Percentiles rank a stretch among this genome's conserved stretches.
Conservation (phyloP, 768 basidiomycete species). For the Dictyophora rubrovolvata region DNA sequence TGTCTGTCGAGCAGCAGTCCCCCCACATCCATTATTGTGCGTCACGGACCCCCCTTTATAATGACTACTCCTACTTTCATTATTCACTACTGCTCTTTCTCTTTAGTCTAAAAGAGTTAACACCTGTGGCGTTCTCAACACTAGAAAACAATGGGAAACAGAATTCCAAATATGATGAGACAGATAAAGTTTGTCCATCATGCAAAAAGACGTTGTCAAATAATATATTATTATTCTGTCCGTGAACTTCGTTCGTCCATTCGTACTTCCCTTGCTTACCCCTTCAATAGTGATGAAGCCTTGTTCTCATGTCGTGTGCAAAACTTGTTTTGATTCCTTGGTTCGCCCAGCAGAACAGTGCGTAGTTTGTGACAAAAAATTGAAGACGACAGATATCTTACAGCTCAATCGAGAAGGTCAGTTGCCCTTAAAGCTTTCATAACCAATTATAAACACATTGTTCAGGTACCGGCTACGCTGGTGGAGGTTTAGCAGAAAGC, state of each 20-base stretch:
- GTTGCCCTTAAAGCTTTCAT: slow-evolving; percentile 13
- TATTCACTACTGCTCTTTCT: slow-evolving; percentile 1
- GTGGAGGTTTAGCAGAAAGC: slow-evolving; percentile 90
- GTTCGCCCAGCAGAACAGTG: slow-evolving; percentile 73
- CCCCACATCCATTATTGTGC: slow-evolving; percentile 68
- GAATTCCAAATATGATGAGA: slow-evolving; percentile 42
- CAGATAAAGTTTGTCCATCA: slow-evolving; percentile 63
- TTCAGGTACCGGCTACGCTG: slow-evolving; percentile 84
- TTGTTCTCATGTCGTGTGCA: slow-evolving; percentile 88
- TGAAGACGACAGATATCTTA: slow-evolving; percentile 65
- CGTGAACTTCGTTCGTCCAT: slow-evolving; percentile 20
- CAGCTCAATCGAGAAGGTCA: slow-evolving; percentile 83
- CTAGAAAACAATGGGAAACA: slow-evolving; percentile 26
- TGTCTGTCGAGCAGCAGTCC: slow-evolving; percentile 74
- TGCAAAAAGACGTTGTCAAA: slow-evolving; percentile 84
- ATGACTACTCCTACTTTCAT: background rate
- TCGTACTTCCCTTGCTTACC: background rate
- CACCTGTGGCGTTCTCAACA: slow-evolving; percentile 64
- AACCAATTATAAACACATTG: background rate
- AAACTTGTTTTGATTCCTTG: slow-evolving; percentile 82
- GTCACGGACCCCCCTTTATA: slow-evolving; percentile 20
- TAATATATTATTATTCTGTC: slow-evolving; percentile 59
- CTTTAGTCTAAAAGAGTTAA: slow-evolving; percentile 68
- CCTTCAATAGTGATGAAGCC: slow-evolving; percentile 56
- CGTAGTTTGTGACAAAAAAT: slow-evolving; percentile 66